These are phyloP conservation scores for Gossypium trilobum DNA, from an alignment of 441 rosid species.

Conservation along the genomic window DNA sequence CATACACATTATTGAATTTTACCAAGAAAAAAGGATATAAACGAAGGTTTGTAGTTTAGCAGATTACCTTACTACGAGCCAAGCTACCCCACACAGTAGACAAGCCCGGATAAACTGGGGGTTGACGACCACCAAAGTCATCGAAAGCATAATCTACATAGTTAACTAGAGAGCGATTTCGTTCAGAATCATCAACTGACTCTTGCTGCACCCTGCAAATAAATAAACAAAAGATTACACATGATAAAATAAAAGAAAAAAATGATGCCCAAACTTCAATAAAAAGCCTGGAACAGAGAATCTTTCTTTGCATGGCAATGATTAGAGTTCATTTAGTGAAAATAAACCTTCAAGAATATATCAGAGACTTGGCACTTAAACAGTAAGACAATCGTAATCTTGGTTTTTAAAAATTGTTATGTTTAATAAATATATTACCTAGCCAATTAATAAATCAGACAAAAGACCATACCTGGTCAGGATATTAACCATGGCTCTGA, in stretches of 20 bases:
- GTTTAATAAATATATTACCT: conserved; percentile 7
- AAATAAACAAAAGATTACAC: conserved; percentile 5
- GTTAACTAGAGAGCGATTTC: conserved; percentile 88
- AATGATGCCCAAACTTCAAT: conserved; percentile 16
- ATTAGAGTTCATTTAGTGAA: background rate
- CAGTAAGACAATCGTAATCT: background rate
- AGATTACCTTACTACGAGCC: conserved; percentile 93
- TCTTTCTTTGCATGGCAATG: background rate
- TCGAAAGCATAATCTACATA: conserved; percentile 94
- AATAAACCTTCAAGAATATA: background rate
- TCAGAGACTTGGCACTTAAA: background rate
- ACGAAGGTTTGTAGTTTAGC: background rate
- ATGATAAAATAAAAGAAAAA: background rate
- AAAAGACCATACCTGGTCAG: conserved; percentile 63
- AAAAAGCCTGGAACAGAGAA: background rate
- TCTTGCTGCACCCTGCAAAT: conserved; percentile 90
- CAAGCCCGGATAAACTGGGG: conserved; percentile 97
- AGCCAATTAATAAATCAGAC: background rate
- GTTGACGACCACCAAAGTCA: conserved; percentile 97
- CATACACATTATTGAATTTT: background rate
- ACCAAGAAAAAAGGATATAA: background rate
- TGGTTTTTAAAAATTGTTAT: conserved; percentile 1
- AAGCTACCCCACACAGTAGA: conserved; percentile 99
- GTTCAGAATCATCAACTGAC: conserved; percentile 91
- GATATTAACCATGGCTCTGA: conserved; percentile 98